These are phyloP conservation scores for Sporothrix variecibatus DNA, from an alignment of 2,329 filamentous ascomycete species.

Conservation along the genomic window DNA sequence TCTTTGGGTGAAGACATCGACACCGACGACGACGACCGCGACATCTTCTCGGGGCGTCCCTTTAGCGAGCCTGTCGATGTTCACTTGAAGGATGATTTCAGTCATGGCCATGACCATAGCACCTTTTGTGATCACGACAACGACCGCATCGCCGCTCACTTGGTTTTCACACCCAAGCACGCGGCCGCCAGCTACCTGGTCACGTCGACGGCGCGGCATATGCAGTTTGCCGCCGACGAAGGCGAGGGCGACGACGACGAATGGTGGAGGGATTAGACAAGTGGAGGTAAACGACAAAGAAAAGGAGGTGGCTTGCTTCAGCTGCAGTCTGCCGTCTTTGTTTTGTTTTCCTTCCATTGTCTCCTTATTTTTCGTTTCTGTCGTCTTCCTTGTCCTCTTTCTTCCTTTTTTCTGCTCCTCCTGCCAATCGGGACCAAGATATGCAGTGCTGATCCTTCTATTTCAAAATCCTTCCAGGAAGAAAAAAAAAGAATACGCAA, in stretches of 20 bases:
- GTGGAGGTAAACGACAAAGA: background rate
- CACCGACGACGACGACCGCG: constrained; percentile 16
- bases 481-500: background rate
- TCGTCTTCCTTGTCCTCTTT: background rate
- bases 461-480: constrained; percentile 13
- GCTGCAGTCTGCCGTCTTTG: constrained; percentile 11
- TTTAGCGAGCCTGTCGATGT: background rate
- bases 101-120: background rate
- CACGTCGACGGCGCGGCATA: constrained; percentile 46
- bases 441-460: background rate
- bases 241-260: constrained; percentile 13
- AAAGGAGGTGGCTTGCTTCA: constrained; percentile 20
- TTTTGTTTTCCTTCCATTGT: background rate
- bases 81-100: background rate
- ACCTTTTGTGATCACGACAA: background rate
- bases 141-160: background rate
- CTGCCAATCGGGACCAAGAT: background rate
- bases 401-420: background rate
- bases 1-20: background rate
- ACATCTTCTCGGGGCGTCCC: constrained; percentile 13
- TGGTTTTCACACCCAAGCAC: constrained; percentile 42
- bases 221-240: constrained; percentile 37
- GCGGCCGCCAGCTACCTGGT: constrained; percentile 46
- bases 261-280: constrained; percentile 9
- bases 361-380: background rate